phyloP scores from a whole-genome alignment of 2,329 filamentous ascomycete species.

The Cladorrhinum sp. region DNA sequence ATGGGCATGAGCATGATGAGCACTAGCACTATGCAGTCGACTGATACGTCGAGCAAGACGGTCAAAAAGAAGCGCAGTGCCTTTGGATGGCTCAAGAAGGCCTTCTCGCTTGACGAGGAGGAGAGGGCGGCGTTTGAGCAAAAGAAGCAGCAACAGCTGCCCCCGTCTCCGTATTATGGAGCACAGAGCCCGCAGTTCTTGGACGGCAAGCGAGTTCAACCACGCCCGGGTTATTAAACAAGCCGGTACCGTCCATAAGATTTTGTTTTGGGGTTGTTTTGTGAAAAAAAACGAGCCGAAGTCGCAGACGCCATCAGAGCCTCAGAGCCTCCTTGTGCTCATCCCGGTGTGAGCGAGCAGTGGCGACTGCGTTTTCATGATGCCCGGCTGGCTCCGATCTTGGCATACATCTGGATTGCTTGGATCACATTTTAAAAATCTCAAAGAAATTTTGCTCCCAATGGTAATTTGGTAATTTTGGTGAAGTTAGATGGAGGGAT shows the following conservation, averaged over 20 bases:
- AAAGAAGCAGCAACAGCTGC: constrained; percentile 44
- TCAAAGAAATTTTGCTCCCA: background rate
- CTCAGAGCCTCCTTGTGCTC: too few species aligned
- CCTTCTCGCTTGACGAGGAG: constrained; percentile 62
- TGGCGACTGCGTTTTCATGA: background rate
- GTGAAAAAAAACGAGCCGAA: too few species aligned
- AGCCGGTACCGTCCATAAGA: too few species aligned
- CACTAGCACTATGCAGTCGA: constrained; percentile 48
- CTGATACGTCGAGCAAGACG: constrained; percentile 34
- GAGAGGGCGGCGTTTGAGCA: constrained; percentile 59
- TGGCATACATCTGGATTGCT: background rate
- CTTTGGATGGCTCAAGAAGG: constrained; percentile 67
- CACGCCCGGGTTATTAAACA: constrained; percentile 17
- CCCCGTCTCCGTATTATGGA: constrained; percentile 48
- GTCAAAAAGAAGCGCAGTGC: constrained; percentile 66
- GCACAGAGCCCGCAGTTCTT: constrained; percentile 51
- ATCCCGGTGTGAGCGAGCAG: constrained; percentile 6
- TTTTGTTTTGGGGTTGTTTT: too few species aligned
- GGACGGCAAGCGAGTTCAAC: constrained; percentile 50
- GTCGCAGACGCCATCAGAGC: too few species aligned
- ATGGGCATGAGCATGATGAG: constrained; percentile 58
- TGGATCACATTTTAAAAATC: background rate
- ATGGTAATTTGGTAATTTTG: background rate
- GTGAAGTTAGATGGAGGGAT: too few species aligned
- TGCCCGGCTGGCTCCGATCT: background rate